These are phyloP conservation scores for Lactuca saligna DNA, from an alignment of 129 eudicot genomes.

Conservation along the genomic window DNA sequence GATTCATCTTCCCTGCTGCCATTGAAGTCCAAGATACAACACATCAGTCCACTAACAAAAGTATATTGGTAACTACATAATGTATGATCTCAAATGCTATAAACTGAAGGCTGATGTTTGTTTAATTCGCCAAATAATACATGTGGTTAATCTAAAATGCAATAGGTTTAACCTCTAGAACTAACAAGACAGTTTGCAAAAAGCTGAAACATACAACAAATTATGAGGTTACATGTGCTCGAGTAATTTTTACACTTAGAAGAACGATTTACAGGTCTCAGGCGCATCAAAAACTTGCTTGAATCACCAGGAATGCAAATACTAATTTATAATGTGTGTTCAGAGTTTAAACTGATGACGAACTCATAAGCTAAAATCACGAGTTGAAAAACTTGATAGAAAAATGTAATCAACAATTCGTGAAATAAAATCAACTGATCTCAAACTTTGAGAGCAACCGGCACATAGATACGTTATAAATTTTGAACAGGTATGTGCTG, in stretches of 20 bases:
- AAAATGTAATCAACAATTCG: not conserved
- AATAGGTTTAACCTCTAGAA: conserved; percentile 18
- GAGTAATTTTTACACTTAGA: not conserved
- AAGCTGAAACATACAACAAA: not conserved
- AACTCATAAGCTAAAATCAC: conserved; percentile 6
- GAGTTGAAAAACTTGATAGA: conserved; percentile 6
- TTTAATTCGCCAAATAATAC: not conserved
- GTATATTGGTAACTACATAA: not conserved
- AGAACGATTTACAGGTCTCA: conserved; percentile 15
- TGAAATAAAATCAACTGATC: not conserved
- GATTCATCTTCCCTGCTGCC: conserved; percentile 45
- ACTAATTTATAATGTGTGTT: not conserved
- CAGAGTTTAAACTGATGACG: not conserved
- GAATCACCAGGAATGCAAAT: not conserved
- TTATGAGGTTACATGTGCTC: not conserved
- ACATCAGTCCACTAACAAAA: conserved; percentile 6
- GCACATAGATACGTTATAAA: conserved; percentile 3
- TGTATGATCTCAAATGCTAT: conserved; percentile 9
- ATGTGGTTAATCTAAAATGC: not conserved
- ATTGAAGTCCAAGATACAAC: not conserved
- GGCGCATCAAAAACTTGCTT: conserved; percentile 10
- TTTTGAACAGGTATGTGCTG: not conserved
- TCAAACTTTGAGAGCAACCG: not conserved
- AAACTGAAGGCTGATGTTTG: not conserved
- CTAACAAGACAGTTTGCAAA: not conserved